Percentiles rank a stretch among this genome's conserved stretches.
phyloP scores from a whole-genome alignment of 257 asterid genomes.

The Solanum phureja region DNA sequence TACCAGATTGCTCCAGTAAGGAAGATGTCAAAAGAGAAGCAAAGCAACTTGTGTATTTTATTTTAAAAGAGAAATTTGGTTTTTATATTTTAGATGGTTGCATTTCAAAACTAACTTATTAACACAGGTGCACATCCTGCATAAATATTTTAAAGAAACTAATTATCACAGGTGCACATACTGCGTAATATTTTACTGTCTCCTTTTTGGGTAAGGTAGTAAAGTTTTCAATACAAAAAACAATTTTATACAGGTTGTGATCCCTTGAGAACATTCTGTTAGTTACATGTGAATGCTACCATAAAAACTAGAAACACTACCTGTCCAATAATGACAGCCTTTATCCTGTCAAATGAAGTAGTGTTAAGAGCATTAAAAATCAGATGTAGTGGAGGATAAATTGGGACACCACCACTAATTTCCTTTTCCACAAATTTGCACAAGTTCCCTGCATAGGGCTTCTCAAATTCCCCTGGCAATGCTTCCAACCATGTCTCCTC shows the following conservation, averaged over 20 bases:
- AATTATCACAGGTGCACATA: background rate
- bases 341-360: slow-evolving; percentile 64
- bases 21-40: background rate
- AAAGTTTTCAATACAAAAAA: background rate
- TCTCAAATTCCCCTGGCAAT: slow-evolving; percentile 60
- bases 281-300: background rate
- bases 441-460: slow-evolving; percentile 57
- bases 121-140: background rate
- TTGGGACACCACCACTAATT: slow-evolving; percentile 38
- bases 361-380: slow-evolving; percentile 80
- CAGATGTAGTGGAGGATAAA: slow-evolving; percentile 84
- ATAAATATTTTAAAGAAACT: background rate
- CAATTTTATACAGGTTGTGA: background rate
- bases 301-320: slow-evolving; percentile 13
- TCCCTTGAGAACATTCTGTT: background rate
- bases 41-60: background rate
- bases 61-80: background rate
- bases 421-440: slow-evolving; percentile 57
- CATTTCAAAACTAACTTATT: background rate
- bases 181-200: background rate
- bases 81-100: background rate
- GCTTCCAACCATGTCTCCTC: slow-evolving; percentile 74
- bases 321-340: slow-evolving; percentile 95
- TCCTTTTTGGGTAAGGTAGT: background rate
- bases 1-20: background rate